Conservation (phyloP, 805 yeast species). For the Scheffersomyces ergatensis region DNA sequence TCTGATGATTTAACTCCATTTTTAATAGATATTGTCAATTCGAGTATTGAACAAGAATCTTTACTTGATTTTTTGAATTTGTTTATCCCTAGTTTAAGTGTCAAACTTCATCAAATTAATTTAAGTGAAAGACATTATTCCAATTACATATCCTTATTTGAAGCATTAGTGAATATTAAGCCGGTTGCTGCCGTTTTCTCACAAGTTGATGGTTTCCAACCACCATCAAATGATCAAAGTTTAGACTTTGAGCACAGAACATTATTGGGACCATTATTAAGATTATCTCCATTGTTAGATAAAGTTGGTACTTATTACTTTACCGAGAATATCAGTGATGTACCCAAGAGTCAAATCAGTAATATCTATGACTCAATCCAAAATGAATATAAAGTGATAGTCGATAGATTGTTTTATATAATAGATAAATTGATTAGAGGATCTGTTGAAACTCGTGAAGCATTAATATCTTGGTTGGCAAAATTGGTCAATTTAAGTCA, state of each 20-base stretch:
- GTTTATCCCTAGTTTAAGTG: conserved; percentile 45
- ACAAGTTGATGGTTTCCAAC: conserved; percentile 53
- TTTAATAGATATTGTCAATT: conserved; percentile 52
- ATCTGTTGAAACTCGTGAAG: conserved; percentile 60
- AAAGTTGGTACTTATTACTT: conserved; percentile 49
- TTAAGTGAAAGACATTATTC: conserved; percentile 52
- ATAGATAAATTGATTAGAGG: conserved; percentile 76
- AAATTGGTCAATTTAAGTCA: conserved; percentile 78
- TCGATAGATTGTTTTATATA: conserved; percentile 66
- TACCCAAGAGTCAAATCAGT: conserved; percentile 37
- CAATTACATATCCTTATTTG: conserved; percentile 53
- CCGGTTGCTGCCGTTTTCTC: conserved; percentile 61
- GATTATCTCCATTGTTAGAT: conserved; percentile 69
- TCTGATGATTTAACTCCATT: conserved; percentile 30
- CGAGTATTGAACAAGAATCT: conserved; percentile 66
- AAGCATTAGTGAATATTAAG: conserved; percentile 57
- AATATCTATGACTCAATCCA: conserved; percentile 59
- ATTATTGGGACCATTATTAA: conserved; percentile 72
- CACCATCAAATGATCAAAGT: conserved; percentile 40
- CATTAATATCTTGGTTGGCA: conserved; percentile 66
- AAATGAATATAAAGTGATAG: conserved; percentile 56
- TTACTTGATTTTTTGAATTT: conserved; percentile 57
- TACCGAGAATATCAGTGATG: conserved; percentile 15
- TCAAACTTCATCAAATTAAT: conserved; percentile 35
- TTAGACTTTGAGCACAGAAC: conserved; percentile 59